phyloP scores from a whole-genome alignment of 2,329 filamentous ascomycete species.

The Trichoderma hamatum region DNA sequence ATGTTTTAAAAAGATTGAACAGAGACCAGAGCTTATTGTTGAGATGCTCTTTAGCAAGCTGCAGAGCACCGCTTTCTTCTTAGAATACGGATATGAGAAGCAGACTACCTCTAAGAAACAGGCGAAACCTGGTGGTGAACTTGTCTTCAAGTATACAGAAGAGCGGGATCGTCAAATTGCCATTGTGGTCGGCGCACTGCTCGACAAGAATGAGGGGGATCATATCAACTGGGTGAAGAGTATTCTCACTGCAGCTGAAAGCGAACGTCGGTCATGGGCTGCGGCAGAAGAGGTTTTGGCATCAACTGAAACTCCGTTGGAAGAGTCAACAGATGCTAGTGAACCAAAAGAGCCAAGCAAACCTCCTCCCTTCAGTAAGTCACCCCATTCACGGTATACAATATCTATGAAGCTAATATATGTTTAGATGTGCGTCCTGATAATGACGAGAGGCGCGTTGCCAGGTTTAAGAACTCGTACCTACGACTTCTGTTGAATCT shows the following conservation, averaged over 20 bases:
- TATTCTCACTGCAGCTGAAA: conserved; percentile 67
- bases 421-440: conserved; percentile 62
- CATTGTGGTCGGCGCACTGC: conserved; percentile 75
- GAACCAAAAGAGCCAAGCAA: conserved; percentile 35
- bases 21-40: conserved; percentile 81
- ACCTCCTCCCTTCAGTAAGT: conserved; percentile 43
- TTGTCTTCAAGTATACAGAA: conserved; percentile 77
- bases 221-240: conserved; percentile 82
- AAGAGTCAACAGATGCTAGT: conserved; percentile 39
- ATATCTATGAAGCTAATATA: conserved; percentile 35
- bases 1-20: conserved; percentile 80
- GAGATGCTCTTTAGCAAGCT: conserved; percentile 97
- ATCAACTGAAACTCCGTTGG: conserved; percentile 39
- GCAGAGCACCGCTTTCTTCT: conserved; percentile 76
- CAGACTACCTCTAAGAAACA: conserved; percentile 69
- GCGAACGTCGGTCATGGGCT: conserved; percentile 78
- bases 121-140: conserved; percentile 72
- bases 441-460: conserved; percentile 66
- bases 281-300: conserved; percentile 66
- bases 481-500: conserved; percentile 82
- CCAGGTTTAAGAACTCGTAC: conserved; percentile 88
- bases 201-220: conserved; percentile 77
- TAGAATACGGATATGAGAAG: conserved; percentile 88
- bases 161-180: conserved; percentile 73
- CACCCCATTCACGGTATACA: background rate